These are phyloP conservation scores for Cryptococcus wingfieldii DNA, from an alignment of 1,284 basidiomycete genomes.

Conservation along the genomic window DNA sequence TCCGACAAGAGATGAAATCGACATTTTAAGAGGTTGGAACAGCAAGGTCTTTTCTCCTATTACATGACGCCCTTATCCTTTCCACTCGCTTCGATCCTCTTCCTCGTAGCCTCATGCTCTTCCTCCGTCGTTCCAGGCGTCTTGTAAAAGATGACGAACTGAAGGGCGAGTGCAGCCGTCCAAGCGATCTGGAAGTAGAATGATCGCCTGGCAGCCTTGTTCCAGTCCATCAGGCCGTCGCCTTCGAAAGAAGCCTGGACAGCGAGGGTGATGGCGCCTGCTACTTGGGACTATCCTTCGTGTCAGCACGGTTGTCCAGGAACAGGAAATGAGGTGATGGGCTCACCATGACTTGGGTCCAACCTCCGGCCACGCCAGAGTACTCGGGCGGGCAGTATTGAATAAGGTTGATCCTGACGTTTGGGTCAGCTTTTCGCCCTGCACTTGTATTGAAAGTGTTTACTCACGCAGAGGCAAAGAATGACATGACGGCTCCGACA, in stretches of 20 bases:
- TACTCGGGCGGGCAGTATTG: constrained; percentile 34
- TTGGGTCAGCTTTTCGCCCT: neutral
- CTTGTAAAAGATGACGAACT: constrained; percentile 32
- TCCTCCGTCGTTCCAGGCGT: constrained; percentile 24
- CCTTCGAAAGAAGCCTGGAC: constrained; percentile 41
- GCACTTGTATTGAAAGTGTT: neutral
- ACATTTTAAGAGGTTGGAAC: no score
- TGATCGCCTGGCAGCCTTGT: constrained; percentile 17
- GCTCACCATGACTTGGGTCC: constrained; percentile 34
- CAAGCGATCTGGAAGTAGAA: constrained; percentile 38
- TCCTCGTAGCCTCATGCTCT: constrained; percentile 30
- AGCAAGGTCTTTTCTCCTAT: neutral
- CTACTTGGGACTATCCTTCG: constrained; percentile 22
- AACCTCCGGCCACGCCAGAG: constrained; percentile 39
- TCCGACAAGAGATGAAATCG: no score
- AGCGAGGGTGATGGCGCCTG: constrained; percentile 36
- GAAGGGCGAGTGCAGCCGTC: constrained; percentile 20
- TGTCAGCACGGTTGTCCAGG: neutral
- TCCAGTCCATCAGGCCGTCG: constrained; percentile 30
- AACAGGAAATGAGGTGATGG: neutral
- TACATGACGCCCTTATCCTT: constrained; percentile 5
- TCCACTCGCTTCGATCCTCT: constrained; percentile 25
- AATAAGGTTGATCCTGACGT: constrained; percentile 24
- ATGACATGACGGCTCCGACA: constrained; percentile 22
- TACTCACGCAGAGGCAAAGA: constrained; percentile 22